These are phyloP conservation scores for Secale cereale DNA, from an alignment of 176 grass and related monocot genomes.

Conservation along the genomic window DNA sequence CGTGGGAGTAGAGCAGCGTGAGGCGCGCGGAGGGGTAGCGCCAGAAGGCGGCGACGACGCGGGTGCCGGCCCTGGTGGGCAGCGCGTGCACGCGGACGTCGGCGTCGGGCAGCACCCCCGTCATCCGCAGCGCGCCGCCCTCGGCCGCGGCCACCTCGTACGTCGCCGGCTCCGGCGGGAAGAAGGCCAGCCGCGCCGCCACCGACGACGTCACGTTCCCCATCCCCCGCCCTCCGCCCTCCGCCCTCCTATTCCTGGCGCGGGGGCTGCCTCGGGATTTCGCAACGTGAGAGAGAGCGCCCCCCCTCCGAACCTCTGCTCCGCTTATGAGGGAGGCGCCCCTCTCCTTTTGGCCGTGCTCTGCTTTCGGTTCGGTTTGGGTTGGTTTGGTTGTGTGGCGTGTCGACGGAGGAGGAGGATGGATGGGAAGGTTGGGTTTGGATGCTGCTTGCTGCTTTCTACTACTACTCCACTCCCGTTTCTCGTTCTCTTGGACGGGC, in stretches of 20 bases:
- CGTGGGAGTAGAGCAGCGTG: slow-evolving; percentile 93
- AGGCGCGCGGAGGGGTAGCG: slow-evolving; percentile 69
- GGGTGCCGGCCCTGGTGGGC: slow-evolving; percentile 59
- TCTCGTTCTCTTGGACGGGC: neutral
- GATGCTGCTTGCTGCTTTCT: neutral
- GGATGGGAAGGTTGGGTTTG: neutral
- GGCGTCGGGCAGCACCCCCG: slow-evolving; percentile 45
- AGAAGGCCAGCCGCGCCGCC: slow-evolving; percentile 93
- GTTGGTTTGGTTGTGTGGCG: neutral
- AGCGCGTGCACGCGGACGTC: slow-evolving; percentile 63
- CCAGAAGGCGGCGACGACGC: slow-evolving; percentile 85
- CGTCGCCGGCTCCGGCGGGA: slow-evolving; percentile 92
- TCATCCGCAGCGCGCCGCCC: slow-evolving; percentile 37
- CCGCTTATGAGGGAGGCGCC: neutral
- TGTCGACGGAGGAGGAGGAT: neutral
- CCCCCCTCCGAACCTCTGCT: too few species aligned
- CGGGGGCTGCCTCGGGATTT: neutral
- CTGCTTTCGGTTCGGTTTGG: neutral
- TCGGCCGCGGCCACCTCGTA: slow-evolving; percentile 54
- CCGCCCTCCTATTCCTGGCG: slow-evolving; percentile 22
- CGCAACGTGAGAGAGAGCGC: too few species aligned
- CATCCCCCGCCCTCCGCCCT: slow-evolving; percentile 31
- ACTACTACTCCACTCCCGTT: neutral
- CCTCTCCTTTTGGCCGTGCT: neutral
- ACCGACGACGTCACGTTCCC: slow-evolving; percentile 97